Percentiles rank a stretch among this genome's conserved stretches.
phyloP scores from a whole-genome alignment of 2,329 filamentous ascomycete genomes.

The Trichophyton equinum region DNA sequence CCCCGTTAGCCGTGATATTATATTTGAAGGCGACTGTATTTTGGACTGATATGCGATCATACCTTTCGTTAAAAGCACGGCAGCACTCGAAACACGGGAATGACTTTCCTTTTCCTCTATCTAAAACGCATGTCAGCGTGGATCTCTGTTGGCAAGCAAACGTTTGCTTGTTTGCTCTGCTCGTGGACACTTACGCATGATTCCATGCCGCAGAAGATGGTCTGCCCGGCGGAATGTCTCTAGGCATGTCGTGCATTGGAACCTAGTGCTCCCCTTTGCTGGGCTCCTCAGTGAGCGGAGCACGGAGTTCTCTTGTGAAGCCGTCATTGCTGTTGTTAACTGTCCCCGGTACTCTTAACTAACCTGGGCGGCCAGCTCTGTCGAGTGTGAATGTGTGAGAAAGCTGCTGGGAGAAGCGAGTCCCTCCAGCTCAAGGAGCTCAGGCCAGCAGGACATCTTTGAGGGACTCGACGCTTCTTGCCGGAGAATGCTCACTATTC shows the following conservation, averaged over 20 bases:
- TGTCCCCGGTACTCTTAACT: no score
- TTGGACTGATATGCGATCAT: conserved; percentile 8
- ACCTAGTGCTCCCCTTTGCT: conserved; percentile 8
- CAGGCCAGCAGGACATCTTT: background rate
- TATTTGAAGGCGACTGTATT: background rate
- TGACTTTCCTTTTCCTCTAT: conserved; percentile 32
- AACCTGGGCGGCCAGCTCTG: no score
- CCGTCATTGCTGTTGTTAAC: background rate
- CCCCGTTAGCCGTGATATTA: background rate
- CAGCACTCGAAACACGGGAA: conserved; percentile 38
- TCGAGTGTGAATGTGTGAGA: background rate
- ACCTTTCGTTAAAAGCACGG: conserved; percentile 38
- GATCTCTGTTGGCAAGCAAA: background rate
- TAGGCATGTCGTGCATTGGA: conserved; percentile 34
- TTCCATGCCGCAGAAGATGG: conserved; percentile 40
- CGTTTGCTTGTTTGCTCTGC: background rate
- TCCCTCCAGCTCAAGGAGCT: background rate
- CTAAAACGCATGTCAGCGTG: background rate
- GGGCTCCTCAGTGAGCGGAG: background rate
- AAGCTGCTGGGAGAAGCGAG: background rate
- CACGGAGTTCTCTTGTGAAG: background rate
- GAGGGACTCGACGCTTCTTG: background rate
- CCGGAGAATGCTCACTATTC: background rate
- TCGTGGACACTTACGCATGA: conserved; percentile 13
- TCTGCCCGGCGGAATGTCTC: conserved; percentile 36